Percentiles rank a stretch among this genome's conserved stretches.
These are phyloP conservation scores for Agaricales sp. DNA, from an alignment of 1,284 basidiomycete species.

Conservation along the genomic window DNA sequence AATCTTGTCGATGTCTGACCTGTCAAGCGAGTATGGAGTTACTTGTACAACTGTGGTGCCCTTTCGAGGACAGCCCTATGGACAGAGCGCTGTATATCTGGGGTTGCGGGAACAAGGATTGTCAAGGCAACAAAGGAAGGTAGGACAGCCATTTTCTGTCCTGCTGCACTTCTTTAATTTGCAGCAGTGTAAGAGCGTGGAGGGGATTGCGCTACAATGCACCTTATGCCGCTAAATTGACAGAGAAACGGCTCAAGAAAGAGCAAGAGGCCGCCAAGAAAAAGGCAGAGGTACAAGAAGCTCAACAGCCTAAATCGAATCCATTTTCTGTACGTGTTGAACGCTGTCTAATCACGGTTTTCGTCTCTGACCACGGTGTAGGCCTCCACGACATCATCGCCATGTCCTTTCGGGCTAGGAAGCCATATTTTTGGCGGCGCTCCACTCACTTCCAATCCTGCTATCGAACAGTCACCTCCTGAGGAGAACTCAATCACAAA, in stretches of 20 bases:
- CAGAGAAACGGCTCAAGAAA: conserved; percentile 16
- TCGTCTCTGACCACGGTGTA: not conserved
- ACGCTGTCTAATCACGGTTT: not conserved
- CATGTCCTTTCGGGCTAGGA: conserved; percentile 43
- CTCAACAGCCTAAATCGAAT: conserved; percentile 36
- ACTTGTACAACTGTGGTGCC: conserved; percentile 78
- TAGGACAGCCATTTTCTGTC: conserved; percentile 26
- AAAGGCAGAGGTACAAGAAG: conserved; percentile 23
- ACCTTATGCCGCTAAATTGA: conserved; percentile 61
- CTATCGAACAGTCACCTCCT: conserved; percentile 9
- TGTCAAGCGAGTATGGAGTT: conserved; percentile 69
- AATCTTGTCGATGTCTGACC: conserved; percentile 54
- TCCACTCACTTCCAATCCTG: conserved; percentile 9
- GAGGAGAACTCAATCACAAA: too few species aligned
- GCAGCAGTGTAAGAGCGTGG: conserved; percentile 74
- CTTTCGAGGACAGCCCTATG: conserved; percentile 71
- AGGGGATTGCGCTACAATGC: conserved; percentile 62
- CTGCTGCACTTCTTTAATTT: conserved; percentile 3
- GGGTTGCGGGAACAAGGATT: conserved; percentile 57
- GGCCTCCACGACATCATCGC: not conserved
- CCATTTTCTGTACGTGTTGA: conserved; percentile 61
- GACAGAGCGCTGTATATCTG: conserved; percentile 76
- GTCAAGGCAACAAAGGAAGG: conserved; percentile 68
- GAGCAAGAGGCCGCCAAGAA: conserved; percentile 22
- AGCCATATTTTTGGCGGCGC: conserved; percentile 48